Evolutionary conservation across 306 rosid species (phyloP).

Genomic region (Rubus parviflorus): DNA sequence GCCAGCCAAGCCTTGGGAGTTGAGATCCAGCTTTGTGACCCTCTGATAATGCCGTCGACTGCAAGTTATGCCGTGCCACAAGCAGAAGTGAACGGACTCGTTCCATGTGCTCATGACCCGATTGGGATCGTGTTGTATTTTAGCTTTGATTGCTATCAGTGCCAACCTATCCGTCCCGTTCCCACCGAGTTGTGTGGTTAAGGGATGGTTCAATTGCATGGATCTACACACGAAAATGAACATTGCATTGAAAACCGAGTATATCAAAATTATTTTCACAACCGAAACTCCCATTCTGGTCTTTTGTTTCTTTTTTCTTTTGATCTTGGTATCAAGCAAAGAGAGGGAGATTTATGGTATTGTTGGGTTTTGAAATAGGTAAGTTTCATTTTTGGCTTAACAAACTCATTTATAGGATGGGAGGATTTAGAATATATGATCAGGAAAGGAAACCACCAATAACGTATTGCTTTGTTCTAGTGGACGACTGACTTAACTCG

Average conservation of each 20-base stretch:
- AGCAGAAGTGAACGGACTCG: not conserved
- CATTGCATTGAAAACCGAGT: not conserved
- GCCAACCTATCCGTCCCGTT: not conserved
- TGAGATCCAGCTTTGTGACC: not conserved
- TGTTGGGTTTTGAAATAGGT: too few species aligned
- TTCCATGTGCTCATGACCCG: not conserved
- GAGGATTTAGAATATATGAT: too few species aligned
- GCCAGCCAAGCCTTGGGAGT: not conserved
- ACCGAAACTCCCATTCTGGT: not conserved
- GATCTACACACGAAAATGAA: not conserved
- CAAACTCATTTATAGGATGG: too few species aligned
- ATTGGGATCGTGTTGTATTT: not conserved
- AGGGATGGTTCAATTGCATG: not conserved
- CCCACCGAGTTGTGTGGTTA: not conserved
- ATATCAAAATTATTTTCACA: not conserved
- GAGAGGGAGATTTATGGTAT: too few species aligned
- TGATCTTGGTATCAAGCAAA: too few species aligned
- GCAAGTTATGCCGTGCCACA: not conserved
- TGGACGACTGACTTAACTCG: too few species aligned
- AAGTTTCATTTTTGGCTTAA: too few species aligned
- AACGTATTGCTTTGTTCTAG: too few species aligned
- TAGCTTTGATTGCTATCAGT: not conserved
- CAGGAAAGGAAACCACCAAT: too few species aligned
- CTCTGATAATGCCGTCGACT: not conserved
- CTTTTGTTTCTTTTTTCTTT: too few species aligned